These are phyloP conservation scores for Hemileccinum impolitum DNA, from an alignment of 768 basidiomycete genomes.

Conservation along the genomic window DNA sequence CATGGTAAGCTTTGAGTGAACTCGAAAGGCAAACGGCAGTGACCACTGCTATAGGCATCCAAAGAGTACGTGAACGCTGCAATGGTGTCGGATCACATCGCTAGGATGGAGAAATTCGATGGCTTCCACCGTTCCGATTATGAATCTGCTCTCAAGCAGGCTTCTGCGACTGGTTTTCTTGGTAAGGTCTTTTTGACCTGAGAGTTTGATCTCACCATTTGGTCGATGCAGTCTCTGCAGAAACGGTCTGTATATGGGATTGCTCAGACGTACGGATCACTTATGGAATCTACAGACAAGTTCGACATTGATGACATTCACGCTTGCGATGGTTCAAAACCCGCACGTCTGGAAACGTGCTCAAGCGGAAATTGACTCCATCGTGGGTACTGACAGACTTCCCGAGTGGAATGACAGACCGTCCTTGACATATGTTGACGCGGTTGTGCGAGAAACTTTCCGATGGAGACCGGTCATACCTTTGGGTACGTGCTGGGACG, in stretches of 20 bases:
- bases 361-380: background rate
- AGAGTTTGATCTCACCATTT: background rate
- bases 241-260: background rate
- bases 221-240: background rate
- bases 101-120: background rate
- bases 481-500: background rate
- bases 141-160: background rate
- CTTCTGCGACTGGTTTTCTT: background rate
- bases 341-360: conserved; percentile 1
- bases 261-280: background rate
- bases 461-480: background rate
- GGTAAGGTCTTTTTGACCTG: background rate
- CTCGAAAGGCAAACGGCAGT: background rate
- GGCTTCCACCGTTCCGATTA: background rate
- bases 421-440: background rate
- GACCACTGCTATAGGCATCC: background rate
- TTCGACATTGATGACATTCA: background rate
- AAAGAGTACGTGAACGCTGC: background rate
- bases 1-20: background rate
- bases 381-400: background rate
- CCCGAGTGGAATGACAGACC: background rate
- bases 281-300: background rate
- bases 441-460: background rate
- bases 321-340: background rate
- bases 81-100: background rate